Conservation (phyloP, 495 filamentous ascomycete genomes). For the Amorphotheca resinae region DNA sequence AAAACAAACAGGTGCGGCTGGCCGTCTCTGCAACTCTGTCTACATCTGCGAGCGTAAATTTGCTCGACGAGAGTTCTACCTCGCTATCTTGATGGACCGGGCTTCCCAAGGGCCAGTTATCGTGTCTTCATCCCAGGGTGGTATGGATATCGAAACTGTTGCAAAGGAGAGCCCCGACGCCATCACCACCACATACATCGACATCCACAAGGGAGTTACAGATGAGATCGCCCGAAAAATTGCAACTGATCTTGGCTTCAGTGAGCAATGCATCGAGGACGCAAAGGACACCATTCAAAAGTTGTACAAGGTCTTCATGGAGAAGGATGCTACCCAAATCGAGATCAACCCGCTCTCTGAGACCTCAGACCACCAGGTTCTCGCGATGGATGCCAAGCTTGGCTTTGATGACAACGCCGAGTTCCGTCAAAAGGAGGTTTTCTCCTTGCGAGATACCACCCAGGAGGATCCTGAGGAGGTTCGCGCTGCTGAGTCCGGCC, state of each 20-base stretch:
- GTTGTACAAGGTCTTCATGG: conserved; percentile 95
- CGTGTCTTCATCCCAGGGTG: conserved; percentile 92
- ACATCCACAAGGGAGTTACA: conserved; percentile 91
- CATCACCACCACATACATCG: conserved; percentile 82
- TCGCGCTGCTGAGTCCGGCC: conserved; percentile 79
- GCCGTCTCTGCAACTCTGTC: conserved; percentile 87
- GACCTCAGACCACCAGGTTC: conserved; percentile 91
- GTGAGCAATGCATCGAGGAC: conserved; percentile 88
- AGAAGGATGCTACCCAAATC: conserved; percentile 96
- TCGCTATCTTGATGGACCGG: conserved; percentile 96
- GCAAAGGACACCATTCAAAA: conserved; percentile 95
- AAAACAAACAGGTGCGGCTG: conserved; percentile 90
- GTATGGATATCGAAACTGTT: conserved; percentile 97
- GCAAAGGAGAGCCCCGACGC: conserved; percentile 96
- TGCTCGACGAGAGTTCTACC: conserved; percentile 96
- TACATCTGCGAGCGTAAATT: conserved; percentile 99
- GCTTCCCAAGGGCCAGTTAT: conserved; percentile 85
- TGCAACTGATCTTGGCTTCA: conserved; percentile 88
- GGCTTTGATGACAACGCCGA: conserved; percentile 97
- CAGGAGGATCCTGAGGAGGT: conserved; percentile 98
- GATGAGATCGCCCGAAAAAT: conserved; percentile 87
- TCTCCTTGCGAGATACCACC: conserved; percentile 80
- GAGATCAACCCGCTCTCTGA: conserved; percentile 98
- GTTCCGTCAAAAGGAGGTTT: conserved; percentile 93
- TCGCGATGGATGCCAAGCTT: conserved; percentile 98